Evolutionary conservation across 257 asterid species (phyloP).

Genomic region (Craterostigma plantagineum): DNA sequence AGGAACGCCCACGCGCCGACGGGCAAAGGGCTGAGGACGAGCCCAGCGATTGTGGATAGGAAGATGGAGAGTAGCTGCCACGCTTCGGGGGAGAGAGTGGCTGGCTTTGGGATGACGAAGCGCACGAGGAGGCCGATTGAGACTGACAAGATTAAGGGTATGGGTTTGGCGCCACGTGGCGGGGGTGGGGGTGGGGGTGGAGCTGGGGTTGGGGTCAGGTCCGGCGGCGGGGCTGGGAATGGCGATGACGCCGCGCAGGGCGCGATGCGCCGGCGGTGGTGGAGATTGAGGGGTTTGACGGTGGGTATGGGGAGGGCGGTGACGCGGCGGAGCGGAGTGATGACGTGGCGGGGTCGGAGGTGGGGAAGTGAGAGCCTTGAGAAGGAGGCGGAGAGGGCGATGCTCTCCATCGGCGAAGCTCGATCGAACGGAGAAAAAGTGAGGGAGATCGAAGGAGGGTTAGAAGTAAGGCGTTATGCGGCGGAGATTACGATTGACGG

Average conservation of each 20-base stretch:
- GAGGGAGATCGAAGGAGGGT: not conserved
- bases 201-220: conserved; percentile 6
- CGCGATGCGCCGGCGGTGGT: not conserved
- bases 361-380: conserved; percentile 24
- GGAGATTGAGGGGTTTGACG: not conserved
- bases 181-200: conserved; percentile 6
- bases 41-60: conserved; percentile 72
- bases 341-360: conserved; percentile 20
- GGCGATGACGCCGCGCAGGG: conserved; percentile 3
- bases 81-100: conserved; percentile 48
- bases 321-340: conserved; percentile 24
- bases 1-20: conserved; percentile 92
- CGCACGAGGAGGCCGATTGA: conserved; percentile 34
- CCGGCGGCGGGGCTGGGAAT: no score
- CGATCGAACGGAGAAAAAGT: not conserved
- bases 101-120: conserved; percentile 47
- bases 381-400: conserved; percentile 35
- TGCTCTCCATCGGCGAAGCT: conserved; percentile 40
- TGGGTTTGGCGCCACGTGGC: conserved; percentile 36
- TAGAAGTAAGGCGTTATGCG: no score
- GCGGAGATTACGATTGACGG: no score
- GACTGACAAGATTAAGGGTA: conserved; percentile 40
- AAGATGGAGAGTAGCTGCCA: conserved; percentile 75
- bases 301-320: conserved; percentile 11
- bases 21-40: conserved; percentile 69